Evolutionary conservation across 164 flowering plant species (phyloP), one percentile per base, ranked within the genome.

Genomic region (Santalum album): DNA sequence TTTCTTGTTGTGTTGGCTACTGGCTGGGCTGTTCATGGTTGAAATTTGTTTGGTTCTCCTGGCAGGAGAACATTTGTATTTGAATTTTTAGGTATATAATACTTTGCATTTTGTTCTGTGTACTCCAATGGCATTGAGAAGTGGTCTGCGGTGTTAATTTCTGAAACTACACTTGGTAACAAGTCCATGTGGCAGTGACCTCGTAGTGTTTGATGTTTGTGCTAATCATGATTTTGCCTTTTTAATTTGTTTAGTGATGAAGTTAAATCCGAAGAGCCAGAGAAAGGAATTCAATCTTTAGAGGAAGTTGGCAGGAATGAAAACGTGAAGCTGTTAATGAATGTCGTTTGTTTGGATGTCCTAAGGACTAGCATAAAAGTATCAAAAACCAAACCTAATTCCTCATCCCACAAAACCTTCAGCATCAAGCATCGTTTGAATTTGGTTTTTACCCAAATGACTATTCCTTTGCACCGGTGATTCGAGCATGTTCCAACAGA

Each of bases 381-480:
- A n/a, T n/a, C n/a, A n/a, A n/a, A n/a, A n/a, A n/a, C n/a, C n/a
- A n/a, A n/a, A n/a, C n/a, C n/a, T n/a, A n/a, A n/a, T n/a, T n/a
- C n/a, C n/a, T n/a, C n/a, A n/a, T n/a, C n/a, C n/a, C n/a, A n/a
- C n/a, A n/a, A n/a, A n/a, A n/a, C n/a, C n/a, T n/a, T n/a, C n/a
- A n/a, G n/a, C n/a, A n/a, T n/a, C n/a, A n/a, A n/a, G n/a, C n/a
- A n/a, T 76, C 86, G 90, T 63, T 89, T 14, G 73, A 71, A 55
- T 54, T 27, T 51, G 90, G 83, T 42, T 55, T 48, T 57, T 61
- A 23, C 44, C 90, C 95, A 0, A 89, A 89, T 72, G 81, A 84
- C 54, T 86, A 69, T 53, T 80, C 91, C 62, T 86, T 72, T 23
- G 44, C 84, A 0, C 80, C 81, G 0, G 90, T 75, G 21, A 67